Base-by-base conservation (phyloP, 2,329 filamentous ascomycete genomes). In the Venturia nashicola region DNA sequence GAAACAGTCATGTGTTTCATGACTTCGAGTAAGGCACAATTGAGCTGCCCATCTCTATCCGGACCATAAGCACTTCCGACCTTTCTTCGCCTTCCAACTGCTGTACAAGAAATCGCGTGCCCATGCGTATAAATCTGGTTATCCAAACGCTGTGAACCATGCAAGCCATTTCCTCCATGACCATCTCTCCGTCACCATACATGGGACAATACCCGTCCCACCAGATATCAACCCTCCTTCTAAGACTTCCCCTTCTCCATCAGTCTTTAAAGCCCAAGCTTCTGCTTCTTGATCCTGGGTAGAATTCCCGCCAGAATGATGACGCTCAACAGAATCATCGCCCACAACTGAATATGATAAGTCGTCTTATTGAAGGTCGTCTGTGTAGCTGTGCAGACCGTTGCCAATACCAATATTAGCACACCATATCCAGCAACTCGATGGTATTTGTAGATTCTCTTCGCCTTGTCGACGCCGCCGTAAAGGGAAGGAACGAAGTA, bases 391-490 rank as follows among this genome's bases (percentile, higher is more conserved):
- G 87, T 86, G 60, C 82, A 78, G 46, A 96, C 82, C 0, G 92
- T 94, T 11, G 83, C 85, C 66, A 96, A 76, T 66, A 93, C 80
- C 69, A 95, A 70, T 61, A 87, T 71, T 63, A 93, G 76, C 65
- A 92, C 77, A 8, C 85, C 68, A 72, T 99, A 97, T 2, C 93
- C 94, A 27, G 80, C 82, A 63, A 83, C 76, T 39, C 93, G 85
- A 74, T 97, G 94, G 70, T 92, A 96, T 76, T 96, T 97, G 81
- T 93, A 97, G 51, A 96, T 74, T 32, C 80, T 80, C 81, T 92
- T 95, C 23, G 91, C 93, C 3, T 85, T 86, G 34, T 90, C 86
- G 67, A 87, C 85, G 64, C 90, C 86, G 5, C 92, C 92, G 70
- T 93, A 95, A 1, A 96, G 70, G 0, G 72, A 71, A 0, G 92